Evolutionary conservation across 2,329 filamentous ascomycete genomes (phyloP), one percentile per base, ranked within the genome.

Genomic region (Colletotrichum karsti): DNA sequence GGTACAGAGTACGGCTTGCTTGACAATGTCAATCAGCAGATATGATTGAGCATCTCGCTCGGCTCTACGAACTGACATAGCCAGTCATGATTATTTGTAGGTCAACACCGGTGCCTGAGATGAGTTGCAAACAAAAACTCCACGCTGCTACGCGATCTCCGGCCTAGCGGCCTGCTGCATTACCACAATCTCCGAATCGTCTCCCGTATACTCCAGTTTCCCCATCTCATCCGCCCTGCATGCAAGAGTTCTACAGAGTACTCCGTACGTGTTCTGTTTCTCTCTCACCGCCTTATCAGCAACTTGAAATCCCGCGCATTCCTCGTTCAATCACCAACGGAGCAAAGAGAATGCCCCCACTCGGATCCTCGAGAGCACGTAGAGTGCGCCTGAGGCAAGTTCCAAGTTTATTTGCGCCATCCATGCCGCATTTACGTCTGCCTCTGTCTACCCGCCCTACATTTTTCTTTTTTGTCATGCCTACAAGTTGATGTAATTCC

Each of bases 401-500:
- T 18, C 24, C 51, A n/a, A 13, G 18, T 28, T 35, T 30, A n/a
- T 30, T n/a, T 63, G 30, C 30, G 13, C 18, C n/a, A 8, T 33
- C 13, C 55, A 10, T 12, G 26, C 33, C 48, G 48, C 39, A 10
- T 13, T 30, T 39, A 24, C 53, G 9, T 18, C 54, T 20, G 1
- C 57, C 7, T 37, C 44, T 20, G 20, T 60, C 13, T 56, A 30
- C 24, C 42, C 30, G 22, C 15, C 22, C 22, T 48, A 28, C 15
- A 37, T 46, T 57, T 51, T 51, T 13, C 3, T 65, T n/a, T n/a
- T n/a, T n/a, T n/a, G n/a, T n/a, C n/a, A 53, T 53, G 35, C 42
- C 51, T 67, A 63, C 59, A 63, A 67, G 59, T 63, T 67, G 63
- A 67, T 67, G 24, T 67, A 59, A 67, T 51, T 28, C 51, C 59